Percentiles rank a stretch among this genome's conserved stretches.
phyloP scores from a whole-genome alignment of 306 rosid species.

The Citrullus mucosospermus region DNA sequence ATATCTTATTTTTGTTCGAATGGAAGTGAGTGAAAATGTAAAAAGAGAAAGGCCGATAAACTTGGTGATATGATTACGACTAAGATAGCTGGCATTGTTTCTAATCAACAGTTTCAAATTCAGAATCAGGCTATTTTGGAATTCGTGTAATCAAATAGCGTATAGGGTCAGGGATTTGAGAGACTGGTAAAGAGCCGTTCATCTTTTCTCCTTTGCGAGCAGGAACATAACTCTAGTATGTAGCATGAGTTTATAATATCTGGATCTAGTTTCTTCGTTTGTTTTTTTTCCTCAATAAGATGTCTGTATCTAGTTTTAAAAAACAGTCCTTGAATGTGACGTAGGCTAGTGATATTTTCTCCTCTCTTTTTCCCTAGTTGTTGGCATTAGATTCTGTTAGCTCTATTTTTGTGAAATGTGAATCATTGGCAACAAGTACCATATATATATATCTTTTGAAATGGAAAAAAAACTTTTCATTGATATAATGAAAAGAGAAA shows the following conservation, averaged over 20 bases:
- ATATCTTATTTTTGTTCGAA: neutral
- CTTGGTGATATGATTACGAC: neutral
- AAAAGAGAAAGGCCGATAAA: neutral
- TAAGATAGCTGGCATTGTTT: neutral
- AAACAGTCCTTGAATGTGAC: neutral
- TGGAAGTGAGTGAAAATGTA: neutral
- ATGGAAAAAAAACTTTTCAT: no score
- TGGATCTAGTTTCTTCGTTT: neutral
- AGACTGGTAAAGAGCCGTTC: neutral
- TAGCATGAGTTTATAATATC: no score
- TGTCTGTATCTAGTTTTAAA: neutral
- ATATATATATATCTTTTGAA: neutral
- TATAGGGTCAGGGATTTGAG: neutral
- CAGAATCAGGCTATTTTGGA: neutral
- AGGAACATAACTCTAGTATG: neutral
- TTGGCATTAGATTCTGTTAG: neutral
- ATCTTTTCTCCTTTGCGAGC: neutral
- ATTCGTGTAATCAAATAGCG: neutral
- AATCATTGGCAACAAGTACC: neutral
- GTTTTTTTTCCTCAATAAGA: neutral
- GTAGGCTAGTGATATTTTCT: neutral
- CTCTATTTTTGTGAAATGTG: constrained; percentile 8
- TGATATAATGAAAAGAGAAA: no score
- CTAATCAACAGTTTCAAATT: neutral
- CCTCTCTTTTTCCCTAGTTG: neutral